Evolutionary conservation across 257 asterid genomes (phyloP), one percentile per base, ranked within the genome.

Genomic region (Rauvolfia tetraphylla): DNA sequence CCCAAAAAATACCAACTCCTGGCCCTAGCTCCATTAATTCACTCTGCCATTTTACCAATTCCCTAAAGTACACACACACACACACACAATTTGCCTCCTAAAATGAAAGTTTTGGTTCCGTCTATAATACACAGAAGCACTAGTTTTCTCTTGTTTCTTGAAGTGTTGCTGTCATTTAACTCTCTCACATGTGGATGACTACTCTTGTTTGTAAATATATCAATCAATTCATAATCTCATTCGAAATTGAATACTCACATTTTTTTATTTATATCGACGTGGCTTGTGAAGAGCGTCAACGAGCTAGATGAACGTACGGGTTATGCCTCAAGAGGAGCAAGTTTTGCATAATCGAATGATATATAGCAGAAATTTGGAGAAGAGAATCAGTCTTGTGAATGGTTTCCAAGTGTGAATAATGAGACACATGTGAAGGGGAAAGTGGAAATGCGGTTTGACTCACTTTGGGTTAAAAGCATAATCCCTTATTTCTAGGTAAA

Each of bases 1-100:
- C 73, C 31, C 53, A 27, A 1, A 5, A 39, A 7, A 69, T 38
- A 27, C n/a, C 56, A 68, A 27, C n/a, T 27, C 15, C 71, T 41
- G 57, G 67, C 54, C 76, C 77, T 51, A 39, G 34, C 80, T 67
- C 59, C 71, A 81, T 77, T 56, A 69, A 74, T 22, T 76, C 61
- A 56, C 58, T 41, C 25, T 74, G 75, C 61, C 75, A 48, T 71
- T 3, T 15, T 31, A 33, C 75, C 57, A 49, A 44, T 71, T 25
- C 74, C 58, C 54, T 44, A 44, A 56, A 44, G 12, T 51, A 51
- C 20, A 23, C 27, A 7, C n/a, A n/a, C n/a, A n/a, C n/a, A n/a
- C n/a, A n/a, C n/a, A n/a, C n/a, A n/a, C n/a, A n/a, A n/a, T n/a
- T n/a, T n/a, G n/a, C n/a, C n/a, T n/a, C n/a, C n/a, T n/a, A n/a